phyloP scores from a whole-genome alignment of 257 asterid genomes.

The Capsicum pubescens region DNA sequence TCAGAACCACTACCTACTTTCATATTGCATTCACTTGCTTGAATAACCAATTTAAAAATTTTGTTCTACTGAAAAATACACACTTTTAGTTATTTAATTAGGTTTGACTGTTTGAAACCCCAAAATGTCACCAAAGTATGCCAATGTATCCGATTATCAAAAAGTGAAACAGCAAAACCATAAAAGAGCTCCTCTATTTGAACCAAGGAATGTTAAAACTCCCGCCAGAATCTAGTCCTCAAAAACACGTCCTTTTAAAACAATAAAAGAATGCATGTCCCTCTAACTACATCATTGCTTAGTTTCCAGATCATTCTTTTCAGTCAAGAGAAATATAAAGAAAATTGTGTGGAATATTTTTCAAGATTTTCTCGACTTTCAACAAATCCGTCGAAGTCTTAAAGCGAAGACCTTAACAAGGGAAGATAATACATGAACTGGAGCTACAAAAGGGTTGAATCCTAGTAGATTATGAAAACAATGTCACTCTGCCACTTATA shows the following conservation, averaged over 20 bases:
- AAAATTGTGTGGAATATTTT: conserved; percentile 4
- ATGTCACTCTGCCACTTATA: background rate
- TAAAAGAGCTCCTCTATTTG: background rate
- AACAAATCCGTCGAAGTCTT: background rate
- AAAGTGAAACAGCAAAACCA: background rate
- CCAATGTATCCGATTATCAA: background rate
- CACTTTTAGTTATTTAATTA: background rate
- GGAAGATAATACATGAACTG: background rate
- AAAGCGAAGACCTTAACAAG: conserved; percentile 1
- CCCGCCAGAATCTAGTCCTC: background rate
- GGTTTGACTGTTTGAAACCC: background rate
- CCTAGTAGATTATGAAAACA: background rate
- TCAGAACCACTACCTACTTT: background rate
- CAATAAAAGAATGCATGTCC: background rate
- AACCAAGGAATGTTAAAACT: conserved; percentile 4
- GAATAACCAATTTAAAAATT: background rate
- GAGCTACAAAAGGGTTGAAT: conserved; percentile 15
- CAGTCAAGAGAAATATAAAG: background rate
- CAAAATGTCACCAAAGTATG: background rate
- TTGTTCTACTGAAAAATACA: background rate
- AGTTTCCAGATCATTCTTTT: conserved; percentile 4
- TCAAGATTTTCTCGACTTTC: background rate
- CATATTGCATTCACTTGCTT: conserved; percentile 2
- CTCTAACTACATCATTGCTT: background rate
- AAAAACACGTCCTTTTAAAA: background rate